A percentile compares a stretch with the other conserved stretches of the same genome.
Conservation (phyloP, 345 rosid genomes). For the Citrus cavaleriei region DNA sequence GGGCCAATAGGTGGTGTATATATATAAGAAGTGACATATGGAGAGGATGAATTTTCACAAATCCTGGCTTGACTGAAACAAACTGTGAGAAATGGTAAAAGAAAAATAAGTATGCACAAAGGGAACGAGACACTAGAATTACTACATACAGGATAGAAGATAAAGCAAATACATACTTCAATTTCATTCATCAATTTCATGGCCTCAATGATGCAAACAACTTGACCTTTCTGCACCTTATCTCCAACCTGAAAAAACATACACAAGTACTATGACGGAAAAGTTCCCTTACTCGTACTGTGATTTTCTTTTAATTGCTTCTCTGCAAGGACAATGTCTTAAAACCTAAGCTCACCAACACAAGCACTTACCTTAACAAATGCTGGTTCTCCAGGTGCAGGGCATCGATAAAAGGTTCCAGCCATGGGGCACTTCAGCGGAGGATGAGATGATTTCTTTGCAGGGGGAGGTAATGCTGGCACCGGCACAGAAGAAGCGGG, state of each 20-base stretch:
- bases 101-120: background rate
- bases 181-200: constrained; percentile 99
- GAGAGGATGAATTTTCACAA: background rate
- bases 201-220: constrained; percentile 90
- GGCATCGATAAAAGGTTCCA: constrained; percentile 84
- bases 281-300: background rate
- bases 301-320: background rate
- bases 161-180: constrained; percentile 52
- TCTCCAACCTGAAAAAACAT: constrained; percentile 70
- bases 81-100: background rate
- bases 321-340: background rate
- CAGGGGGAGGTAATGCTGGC: constrained; percentile 40
- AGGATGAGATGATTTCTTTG: constrained; percentile 52
- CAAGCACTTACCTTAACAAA: constrained; percentile 69
- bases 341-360: background rate
- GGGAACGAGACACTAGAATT: background rate
- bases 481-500: constrained; percentile 28
- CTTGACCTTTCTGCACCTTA: constrained; percentile 95
- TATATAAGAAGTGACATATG: background rate
- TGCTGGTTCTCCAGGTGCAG: constrained; percentile 89
- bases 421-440: constrained; percentile 91
- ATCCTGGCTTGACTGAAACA: background rate
- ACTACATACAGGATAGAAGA: background rate
- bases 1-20: background rate
- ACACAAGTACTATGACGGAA: background rate